A percentile compares a stretch with the other conserved stretches of the same genome.
These are phyloP conservation scores for Echria macrotheca DNA, from an alignment of 495 filamentous ascomycete genomes.

Conservation along the genomic window DNA sequence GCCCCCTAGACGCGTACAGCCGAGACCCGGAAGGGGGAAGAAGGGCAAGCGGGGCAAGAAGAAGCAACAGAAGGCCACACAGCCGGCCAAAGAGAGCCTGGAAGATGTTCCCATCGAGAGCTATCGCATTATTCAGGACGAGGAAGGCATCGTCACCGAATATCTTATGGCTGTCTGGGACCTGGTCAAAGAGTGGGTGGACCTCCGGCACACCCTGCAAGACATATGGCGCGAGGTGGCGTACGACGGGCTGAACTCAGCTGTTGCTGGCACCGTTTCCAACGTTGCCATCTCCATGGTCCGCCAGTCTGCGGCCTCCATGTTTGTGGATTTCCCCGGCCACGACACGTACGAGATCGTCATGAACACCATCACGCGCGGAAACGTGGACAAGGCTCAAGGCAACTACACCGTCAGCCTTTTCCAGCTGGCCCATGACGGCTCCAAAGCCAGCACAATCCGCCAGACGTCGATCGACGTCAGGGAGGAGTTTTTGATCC, in stretches of 20 bases:
- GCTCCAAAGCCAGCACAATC: conserved; percentile 7
- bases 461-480: conserved; percentile 23
- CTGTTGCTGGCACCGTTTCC: conserved; percentile 39
- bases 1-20: conserved; percentile 16
- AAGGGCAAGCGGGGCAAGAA: conserved; percentile 31
- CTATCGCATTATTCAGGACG: conserved; percentile 36
- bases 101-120: conserved; percentile 33
- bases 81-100: not conserved
- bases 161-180: conserved; percentile 38
- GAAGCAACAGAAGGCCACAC: not conserved
- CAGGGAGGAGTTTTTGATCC: conserved; percentile 37
- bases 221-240: conserved; percentile 42
- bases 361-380: conserved; percentile 33
- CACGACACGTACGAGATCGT: conserved; percentile 33
- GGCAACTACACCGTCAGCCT: conserved; percentile 20
- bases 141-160: conserved; percentile 21
- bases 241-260: conserved; percentile 39
- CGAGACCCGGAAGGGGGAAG: conserved; percentile 34
- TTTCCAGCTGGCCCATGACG: conserved; percentile 11
- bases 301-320: conserved; percentile 27
- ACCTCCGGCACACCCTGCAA: conserved; percentile 34
- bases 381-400: conserved; percentile 31
- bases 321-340: conserved; percentile 38
- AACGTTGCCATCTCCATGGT: conserved; percentile 38
- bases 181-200: conserved; percentile 25